Base-by-base conservation (phyloP, 306 rosid genomes). In the Vicia faba region DNA sequence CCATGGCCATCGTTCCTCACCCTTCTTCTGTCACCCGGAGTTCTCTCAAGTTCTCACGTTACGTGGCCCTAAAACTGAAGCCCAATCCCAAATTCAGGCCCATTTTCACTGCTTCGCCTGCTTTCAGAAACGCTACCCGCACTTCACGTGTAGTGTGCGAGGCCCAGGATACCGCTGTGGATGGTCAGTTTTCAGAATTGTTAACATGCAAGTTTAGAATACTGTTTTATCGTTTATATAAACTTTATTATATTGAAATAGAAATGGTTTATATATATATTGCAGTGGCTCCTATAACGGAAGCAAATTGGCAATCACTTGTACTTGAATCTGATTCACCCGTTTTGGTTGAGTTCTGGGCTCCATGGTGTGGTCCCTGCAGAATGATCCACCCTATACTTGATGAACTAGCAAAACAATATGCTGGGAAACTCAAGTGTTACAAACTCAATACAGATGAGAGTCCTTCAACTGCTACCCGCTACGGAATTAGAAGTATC, bases 291-390 rank as follows among this genome's bases (percentile, higher is more conserved):
- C 23, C 82, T 69, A 57, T 82, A 38, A 73, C 84, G 31, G 95
- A 86, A 29, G 80, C 75, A 68, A 73, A 78, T 41, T 93, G 98
- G 98, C 61, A 88, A 56, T 75, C 91, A 5, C 84, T 80, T 68
- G 98, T 93, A 15, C 49, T 89, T 11, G 85, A 86, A 56, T 75
- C 86, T 11, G 81, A 84, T 1, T 2, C 63, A 8, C 80, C 97
- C 0, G 91, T 93, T 10, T 69, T 93, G 68, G 98, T 93, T 28
- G 97, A 93, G 81, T 93, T 93, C 79, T 93, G 97, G 98, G 98
- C 98, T 7, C 96, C 98, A 4, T 93, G 98, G 98, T 93, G 98
- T 7, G 98, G 98, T 35, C 23, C 23, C 2, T 20, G 23, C 23
- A 20, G 23, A 20, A 20, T 20, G 23, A 89, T 93, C 68, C 93